Percentiles rank a stretch among this genome's conserved stretches.
Evolutionary conservation across 2,329 filamentous ascomycete genomes (phyloP).

Genomic region (Aspergillus nomiae): DNA sequence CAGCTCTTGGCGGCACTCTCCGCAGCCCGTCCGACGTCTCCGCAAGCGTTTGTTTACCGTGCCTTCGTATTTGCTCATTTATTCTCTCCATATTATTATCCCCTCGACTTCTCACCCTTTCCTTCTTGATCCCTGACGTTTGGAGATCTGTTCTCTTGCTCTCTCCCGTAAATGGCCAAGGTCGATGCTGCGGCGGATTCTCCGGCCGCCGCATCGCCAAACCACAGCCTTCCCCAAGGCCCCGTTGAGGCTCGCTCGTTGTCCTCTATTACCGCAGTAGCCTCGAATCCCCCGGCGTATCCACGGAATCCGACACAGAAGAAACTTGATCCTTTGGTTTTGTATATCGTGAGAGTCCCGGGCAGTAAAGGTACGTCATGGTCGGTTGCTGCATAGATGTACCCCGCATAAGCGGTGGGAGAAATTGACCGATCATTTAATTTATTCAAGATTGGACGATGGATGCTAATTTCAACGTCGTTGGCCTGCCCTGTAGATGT

Average conservation of each 20-base stretch:
- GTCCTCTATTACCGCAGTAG: constrained; percentile 75
- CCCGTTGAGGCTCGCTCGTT: constrained; percentile 80
- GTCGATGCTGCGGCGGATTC: constrained; percentile 28
- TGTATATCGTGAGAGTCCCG: constrained; percentile 93
- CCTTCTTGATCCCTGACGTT: neutral
- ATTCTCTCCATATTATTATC: neutral
- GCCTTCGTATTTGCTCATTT: neutral
- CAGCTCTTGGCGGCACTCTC: constrained; percentile 11
- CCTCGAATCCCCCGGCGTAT: constrained; percentile 83
- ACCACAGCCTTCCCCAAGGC: constrained; percentile 21
- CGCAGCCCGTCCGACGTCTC: constrained; percentile 7
- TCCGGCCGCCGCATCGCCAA: constrained; percentile 24
- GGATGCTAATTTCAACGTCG: constrained; percentile 14
- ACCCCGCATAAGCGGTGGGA: constrained; percentile 13
- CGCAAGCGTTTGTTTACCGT: constrained; percentile 6
- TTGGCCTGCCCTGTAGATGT: constrained; percentile 65
- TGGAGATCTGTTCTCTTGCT: neutral
- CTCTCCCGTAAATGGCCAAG: constrained; percentile 22
- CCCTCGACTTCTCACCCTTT: neutral
- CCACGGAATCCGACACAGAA: constrained; percentile 73
- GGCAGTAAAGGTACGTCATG: constrained; percentile 72
- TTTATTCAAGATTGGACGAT: neutral
- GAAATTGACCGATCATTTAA: neutral
- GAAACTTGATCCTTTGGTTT: constrained; percentile 69
- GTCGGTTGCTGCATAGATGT: neutral